Base-by-base conservation (phyloP, 768 basidiomycete genomes). In the Inosperma sp. region DNA sequence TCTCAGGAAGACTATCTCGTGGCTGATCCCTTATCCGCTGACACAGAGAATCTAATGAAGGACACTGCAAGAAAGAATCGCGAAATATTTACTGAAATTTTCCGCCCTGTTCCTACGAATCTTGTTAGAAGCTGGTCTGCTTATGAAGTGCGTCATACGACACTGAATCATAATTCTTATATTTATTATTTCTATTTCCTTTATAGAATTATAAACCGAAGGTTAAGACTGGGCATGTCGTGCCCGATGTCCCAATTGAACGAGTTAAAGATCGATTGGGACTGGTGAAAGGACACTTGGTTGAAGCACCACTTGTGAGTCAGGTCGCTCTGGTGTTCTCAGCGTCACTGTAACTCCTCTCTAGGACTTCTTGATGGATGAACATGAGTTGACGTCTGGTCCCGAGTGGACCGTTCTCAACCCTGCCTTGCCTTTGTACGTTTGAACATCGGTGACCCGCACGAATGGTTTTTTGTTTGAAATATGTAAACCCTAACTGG, bases 81-180 rank as follows among this genome's bases (percentile, higher is more conserved):
- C 48, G 86, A 88, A 63, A 76, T 93, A 49, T 95, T 92, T 59
- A 84, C 86, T 4, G 88, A 91, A 68, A 59, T 93, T 25, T 96
- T 95, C 75, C 77, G 83, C 33, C 84, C 88, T n/a, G 81, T 91
- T 13, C 92, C 93, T 3, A 86, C 83, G 10, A 92, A 96, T 68
- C 67, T 86, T 22, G 86, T 94, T 43, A 76, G 83, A 54, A 76
- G 76, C 49, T 93, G 89, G 91, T 69, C 77, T 7, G 79, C 81
- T 4, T 95, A 93, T 63, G 83, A 86, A 45, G 88, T 87, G 58
- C 23, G 80, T 66, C 49, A 4, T 47, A 21, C 19, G 40, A 26
- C 27, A 48, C 25, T 34, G 40, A 25, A 42, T 37, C 21, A 19
- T 7, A 26, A 19, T 4, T 2, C 13, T 5, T 49, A 1, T 31